These are phyloP conservation scores for Umbelopsis sp. DNA, from an alignment of 192 early-diverging fungal species.

Conservation along the genomic window DNA sequence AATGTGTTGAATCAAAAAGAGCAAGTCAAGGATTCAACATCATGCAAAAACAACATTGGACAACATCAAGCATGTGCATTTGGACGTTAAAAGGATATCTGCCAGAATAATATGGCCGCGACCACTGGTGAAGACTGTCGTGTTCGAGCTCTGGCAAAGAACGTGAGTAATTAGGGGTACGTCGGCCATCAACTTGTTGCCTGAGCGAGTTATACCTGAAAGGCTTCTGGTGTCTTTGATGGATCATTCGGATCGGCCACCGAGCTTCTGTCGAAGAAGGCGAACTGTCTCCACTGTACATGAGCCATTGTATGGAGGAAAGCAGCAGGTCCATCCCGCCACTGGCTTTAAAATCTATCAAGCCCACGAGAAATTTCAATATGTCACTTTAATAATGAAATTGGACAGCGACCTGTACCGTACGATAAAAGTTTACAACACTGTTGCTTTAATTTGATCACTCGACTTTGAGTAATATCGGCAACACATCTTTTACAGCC, in stretches of 20 bases:
- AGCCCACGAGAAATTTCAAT: neutral
- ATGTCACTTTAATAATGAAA: too few species aligned
- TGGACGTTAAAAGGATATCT: constrained; percentile 40
- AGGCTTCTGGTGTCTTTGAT: constrained; percentile 54
- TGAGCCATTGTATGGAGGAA: constrained; percentile 33
- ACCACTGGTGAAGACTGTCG: constrained; percentile 49
- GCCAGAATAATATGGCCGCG: constrained; percentile 56
- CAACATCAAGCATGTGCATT: neutral
- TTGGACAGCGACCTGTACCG: too few species aligned
- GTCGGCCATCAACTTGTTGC: neutral
- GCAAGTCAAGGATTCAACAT: constrained; percentile 16
- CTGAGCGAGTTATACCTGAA: constrained; percentile 47
- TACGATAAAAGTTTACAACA: too few species aligned
- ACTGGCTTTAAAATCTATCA: constrained; percentile 10
- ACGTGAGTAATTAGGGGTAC: neutral
- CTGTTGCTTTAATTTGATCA: too few species aligned
- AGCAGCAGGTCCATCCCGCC: neutral
- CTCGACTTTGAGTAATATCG: too few species aligned
- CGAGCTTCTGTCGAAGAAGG: constrained; percentile 71
- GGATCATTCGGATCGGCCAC: constrained; percentile 61
- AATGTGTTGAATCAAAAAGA: constrained; percentile 37
- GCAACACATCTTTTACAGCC: too few species aligned
- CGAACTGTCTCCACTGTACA: constrained; percentile 71
- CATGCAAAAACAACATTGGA: neutral
- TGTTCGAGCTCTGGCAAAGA: constrained; percentile 36